A percentile compares a stretch with the other conserved stretches of the same genome.
These are phyloP conservation scores for Collybia nuda DNA, from an alignment of 768 basidiomycete genomes.

Conservation along the genomic window DNA sequence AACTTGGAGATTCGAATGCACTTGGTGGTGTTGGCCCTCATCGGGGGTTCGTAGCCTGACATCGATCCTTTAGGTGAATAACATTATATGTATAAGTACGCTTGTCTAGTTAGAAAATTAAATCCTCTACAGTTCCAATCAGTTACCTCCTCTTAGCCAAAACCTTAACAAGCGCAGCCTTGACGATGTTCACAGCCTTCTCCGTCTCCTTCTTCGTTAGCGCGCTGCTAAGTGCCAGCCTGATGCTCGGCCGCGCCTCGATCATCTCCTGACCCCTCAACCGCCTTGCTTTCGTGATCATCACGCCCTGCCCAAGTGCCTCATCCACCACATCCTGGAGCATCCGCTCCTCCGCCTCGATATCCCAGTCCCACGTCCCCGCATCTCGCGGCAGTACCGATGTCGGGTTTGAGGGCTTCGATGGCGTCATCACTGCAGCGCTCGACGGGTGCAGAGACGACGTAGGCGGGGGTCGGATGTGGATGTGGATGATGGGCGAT, in stretches of 20 bases:
- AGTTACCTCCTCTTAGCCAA: constrained; percentile 54
- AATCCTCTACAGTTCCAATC: too few species aligned
- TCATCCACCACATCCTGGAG: constrained; percentile 95
- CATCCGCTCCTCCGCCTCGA: constrained; percentile 70
- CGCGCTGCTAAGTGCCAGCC: constrained; percentile 77
- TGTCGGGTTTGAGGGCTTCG: constrained; percentile 50
- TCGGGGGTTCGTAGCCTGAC: too few species aligned
- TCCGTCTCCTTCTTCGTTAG: constrained; percentile 89
- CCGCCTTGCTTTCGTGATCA: constrained; percentile 83
- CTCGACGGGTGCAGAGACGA: constrained; percentile 22
- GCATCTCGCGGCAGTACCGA: constrained; percentile 47
- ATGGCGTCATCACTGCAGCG: constrained; percentile 14
- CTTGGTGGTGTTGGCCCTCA: too few species aligned
- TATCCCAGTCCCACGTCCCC: constrained; percentile 51
- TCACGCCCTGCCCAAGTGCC: constrained; percentile 73
- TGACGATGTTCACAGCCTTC: constrained; percentile 78
- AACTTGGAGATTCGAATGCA: too few species aligned
- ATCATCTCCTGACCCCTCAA: constrained; percentile 80
- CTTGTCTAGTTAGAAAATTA: too few species aligned
- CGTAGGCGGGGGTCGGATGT: constrained; percentile 42
- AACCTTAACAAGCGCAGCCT: constrained; percentile 73
- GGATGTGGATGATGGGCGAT: constrained; percentile 87
- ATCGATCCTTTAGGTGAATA: too few species aligned
- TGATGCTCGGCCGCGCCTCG: constrained; percentile 81
- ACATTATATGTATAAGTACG: too few species aligned